Conservation (phyloP, 106 monocot species). For the Allium cepa region DNA sequence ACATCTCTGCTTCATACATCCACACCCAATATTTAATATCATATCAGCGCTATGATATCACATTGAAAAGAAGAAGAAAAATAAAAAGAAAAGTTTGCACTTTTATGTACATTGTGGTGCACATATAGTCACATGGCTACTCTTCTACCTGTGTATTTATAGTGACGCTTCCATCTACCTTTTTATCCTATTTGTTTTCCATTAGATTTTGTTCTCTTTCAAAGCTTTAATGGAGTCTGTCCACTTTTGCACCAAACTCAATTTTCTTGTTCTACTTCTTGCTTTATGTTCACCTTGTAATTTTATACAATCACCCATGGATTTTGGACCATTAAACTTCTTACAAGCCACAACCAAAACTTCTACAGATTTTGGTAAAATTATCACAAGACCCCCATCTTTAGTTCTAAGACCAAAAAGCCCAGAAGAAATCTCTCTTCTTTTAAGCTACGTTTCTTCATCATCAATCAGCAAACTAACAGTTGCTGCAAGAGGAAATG, state of each 20-base stretch:
- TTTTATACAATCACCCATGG: slow-evolving; percentile 76
- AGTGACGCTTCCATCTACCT: neutral
- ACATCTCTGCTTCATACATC: neutral
- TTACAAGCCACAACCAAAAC: slow-evolving; percentile 37
- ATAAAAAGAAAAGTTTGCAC: no score
- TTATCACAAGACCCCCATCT: slow-evolving; percentile 51
- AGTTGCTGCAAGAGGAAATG: slow-evolving; percentile 66
- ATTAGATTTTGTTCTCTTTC: neutral
- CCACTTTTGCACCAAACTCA: slow-evolving; percentile 34
- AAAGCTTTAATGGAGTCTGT: slow-evolving; percentile 20
- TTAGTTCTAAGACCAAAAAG: slow-evolving; percentile 68
- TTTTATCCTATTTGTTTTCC: neutral
- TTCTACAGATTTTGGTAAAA: slow-evolving; percentile 63
- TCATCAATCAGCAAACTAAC: slow-evolving; percentile 41
- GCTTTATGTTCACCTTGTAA: slow-evolving; percentile 63
- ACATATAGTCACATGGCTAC: neutral
- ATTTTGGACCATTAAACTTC: slow-evolving; percentile 63
- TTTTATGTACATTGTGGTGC: no score
- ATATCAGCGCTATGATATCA: neutral
- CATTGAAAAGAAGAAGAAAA: neutral
- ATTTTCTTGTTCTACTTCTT: slow-evolving; percentile 43
- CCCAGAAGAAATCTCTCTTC: slow-evolving; percentile 56
- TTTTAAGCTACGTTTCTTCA: slow-evolving; percentile 48
- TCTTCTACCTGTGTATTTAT: neutral
- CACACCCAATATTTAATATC: neutral